A percentile compares a stretch with the other conserved stretches of the same genome.
These are phyloP conservation scores for Panaeolus papilionaceus DNA, from an alignment of 768 basidiomycete genomes.

Conservation along the genomic window DNA sequence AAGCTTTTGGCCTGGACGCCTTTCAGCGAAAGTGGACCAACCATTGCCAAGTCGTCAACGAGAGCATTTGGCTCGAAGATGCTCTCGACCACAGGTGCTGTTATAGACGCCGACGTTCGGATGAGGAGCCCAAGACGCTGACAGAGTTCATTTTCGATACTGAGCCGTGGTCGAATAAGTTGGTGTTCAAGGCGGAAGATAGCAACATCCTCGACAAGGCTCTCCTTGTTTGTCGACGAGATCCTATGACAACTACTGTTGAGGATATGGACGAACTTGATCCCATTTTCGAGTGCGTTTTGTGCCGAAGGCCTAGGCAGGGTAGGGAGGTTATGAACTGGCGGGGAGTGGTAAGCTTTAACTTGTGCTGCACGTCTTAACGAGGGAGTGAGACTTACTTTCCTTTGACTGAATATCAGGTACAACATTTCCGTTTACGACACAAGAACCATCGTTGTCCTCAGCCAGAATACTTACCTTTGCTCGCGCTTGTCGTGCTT, in stretches of 20 bases:
- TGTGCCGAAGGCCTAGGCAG: neutral
- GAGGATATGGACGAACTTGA: constrained; percentile 32
- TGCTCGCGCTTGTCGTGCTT: neutral
- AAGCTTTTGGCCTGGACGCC: neutral
- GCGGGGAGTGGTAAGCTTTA: neutral
- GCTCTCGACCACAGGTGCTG: neutral
- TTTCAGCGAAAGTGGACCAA: neutral
- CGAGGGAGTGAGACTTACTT: neutral
- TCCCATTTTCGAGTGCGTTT: constrained; percentile 33
- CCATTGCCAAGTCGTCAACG: neutral
- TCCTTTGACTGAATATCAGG: neutral
- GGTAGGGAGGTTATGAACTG: neutral
- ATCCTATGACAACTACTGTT: constrained; percentile 31
- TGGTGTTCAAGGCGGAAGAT: neutral
- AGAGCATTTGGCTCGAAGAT: neutral
- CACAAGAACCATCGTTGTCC: neutral
- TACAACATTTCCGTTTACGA: neutral
- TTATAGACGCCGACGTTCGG: neutral
- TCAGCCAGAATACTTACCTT: neutral
- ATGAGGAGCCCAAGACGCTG: neutral
- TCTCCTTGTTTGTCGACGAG: constrained; percentile 22
- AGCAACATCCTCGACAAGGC: neutral
- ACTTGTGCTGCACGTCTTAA: neutral
- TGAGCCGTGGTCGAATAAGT: neutral
- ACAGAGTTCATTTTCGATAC: neutral